Evolutionary conservation across 2,329 filamentous ascomycete genomes (phyloP).

Genomic region (Tolypocladium guangdongense): DNA sequence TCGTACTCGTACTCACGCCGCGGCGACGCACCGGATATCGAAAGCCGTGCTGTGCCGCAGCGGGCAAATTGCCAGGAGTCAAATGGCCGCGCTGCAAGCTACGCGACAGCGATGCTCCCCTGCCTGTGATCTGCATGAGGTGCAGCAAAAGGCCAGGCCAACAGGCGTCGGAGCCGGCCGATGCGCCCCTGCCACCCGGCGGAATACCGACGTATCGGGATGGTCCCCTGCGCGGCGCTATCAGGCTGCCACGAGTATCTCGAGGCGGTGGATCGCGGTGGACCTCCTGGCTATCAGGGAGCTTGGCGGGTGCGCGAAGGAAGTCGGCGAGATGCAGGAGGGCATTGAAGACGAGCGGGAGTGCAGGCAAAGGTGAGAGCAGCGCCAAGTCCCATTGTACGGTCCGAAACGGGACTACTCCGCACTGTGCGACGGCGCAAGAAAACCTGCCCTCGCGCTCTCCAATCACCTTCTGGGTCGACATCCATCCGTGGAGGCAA

Average conservation of each 20-base stretch:
- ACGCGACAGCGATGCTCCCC: no score
- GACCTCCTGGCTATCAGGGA: background rate
- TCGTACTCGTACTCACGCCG: no score
- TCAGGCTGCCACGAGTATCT: background rate
- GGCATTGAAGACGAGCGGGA: background rate
- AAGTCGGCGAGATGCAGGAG: background rate
- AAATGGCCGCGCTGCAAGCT: no score
- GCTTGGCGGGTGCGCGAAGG: background rate
- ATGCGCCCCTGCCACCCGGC: background rate
- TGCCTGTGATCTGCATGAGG: background rate
- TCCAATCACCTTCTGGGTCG: background rate
- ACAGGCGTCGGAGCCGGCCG: conserved; percentile 2
- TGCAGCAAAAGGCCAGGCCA: background rate
- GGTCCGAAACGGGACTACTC: background rate
- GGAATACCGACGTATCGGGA: background rate
- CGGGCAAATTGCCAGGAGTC: no score
- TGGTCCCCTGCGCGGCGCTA: background rate
- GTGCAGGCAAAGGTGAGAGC: no score
- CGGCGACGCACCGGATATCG: no score
- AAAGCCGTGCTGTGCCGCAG: no score
- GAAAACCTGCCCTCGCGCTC: background rate
- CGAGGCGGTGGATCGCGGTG: background rate
- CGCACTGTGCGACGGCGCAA: background rate
- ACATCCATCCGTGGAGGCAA: no score
- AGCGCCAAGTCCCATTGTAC: background rate